A percentile compares a stretch with the other conserved stretches of the same genome.
Evolutionary conservation across 2,329 filamentous ascomycete species (phyloP).

Genomic region (Simplicillium sp.): DNA sequence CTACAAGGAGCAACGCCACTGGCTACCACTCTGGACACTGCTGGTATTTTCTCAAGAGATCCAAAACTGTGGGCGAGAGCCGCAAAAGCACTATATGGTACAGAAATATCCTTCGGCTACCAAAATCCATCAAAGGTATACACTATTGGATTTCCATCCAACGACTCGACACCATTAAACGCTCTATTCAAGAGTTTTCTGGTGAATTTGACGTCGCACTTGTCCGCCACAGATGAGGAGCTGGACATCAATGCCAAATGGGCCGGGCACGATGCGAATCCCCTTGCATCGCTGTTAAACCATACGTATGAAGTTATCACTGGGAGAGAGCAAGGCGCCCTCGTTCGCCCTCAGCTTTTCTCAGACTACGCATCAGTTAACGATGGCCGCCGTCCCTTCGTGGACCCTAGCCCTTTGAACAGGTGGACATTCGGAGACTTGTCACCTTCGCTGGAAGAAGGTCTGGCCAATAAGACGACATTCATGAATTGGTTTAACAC

Average conservation of each 20-base stretch:
- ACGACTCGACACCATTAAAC: conserved; percentile 7
- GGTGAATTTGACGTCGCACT: conserved; percentile 14
- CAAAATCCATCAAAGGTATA: conserved; percentile 19
- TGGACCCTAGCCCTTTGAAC: conserved; percentile 22
- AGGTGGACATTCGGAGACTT: conserved; percentile 25
- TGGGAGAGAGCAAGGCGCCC: conserved; percentile 21
- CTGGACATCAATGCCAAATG: conserved; percentile 16
- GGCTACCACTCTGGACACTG: conserved; percentile 29
- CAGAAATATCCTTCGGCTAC: conserved; percentile 20
- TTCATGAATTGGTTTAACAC: conserved; percentile 36
- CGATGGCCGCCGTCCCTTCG: conserved; percentile 21
- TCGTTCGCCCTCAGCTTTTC: conserved; percentile 26
- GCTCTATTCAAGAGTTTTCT: conserved; percentile 17
- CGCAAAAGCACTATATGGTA: conserved; percentile 18
- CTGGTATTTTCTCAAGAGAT: conserved; percentile 30
- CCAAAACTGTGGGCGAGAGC: conserved; percentile 21
- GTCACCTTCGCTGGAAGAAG: conserved; percentile 20
- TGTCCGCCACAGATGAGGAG: conserved; percentile 10
- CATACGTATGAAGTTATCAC: conserved; percentile 24
- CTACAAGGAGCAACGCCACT: conserved; percentile 31
- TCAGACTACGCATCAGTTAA: conserved; percentile 19
- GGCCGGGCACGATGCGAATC: conserved; percentile 11
- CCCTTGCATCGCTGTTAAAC: conserved; percentile 15
- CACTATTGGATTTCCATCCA: conserved; percentile 17
- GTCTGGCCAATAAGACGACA: conserved; percentile 38